A percentile compares a stretch with the other conserved stretches of the same genome.
Conservation (phyloP, 331 rosid genomes). For the Arachis monticola region DNA sequence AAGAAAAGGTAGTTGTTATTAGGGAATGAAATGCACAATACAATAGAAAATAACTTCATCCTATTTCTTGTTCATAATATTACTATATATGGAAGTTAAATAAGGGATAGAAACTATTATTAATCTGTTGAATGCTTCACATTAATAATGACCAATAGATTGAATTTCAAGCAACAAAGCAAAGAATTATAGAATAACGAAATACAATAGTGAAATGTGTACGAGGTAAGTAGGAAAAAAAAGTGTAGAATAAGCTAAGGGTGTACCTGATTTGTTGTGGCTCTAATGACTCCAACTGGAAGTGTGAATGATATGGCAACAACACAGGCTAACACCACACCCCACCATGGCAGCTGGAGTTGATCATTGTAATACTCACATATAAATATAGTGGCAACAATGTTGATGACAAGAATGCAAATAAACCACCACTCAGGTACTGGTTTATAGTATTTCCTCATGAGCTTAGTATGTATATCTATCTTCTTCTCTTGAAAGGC, state of each 20-base stretch:
- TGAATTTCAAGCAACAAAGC: not conserved
- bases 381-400: slow-evolving; percentile 49
- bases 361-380: slow-evolving; percentile 65
- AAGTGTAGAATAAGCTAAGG: not conserved
- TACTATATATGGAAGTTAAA: not conserved
- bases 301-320: slow-evolving; percentile 74
- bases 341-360: slow-evolving; percentile 91
- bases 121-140: not conserved
- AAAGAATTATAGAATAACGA: too few relatives aligned
- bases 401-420: slow-evolving; percentile 64
- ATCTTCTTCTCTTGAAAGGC: slow-evolving; percentile 61
- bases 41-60: not conserved
- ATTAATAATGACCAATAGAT: not conserved
- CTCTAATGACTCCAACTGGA: slow-evolving; percentile 75
- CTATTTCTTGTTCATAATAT: not conserved
- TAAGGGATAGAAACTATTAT: not conserved
- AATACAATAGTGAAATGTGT: too few relatives aligned
- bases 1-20: not conserved
- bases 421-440: slow-evolving; percentile 88
- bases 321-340: slow-evolving; percentile 71
- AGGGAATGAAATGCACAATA: not conserved
- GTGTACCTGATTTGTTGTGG: slow-evolving; percentile 79
- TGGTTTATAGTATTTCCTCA: slow-evolving; percentile 64
- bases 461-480: slow-evolving; percentile 83
- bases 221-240: too few relatives aligned